Evolutionary conservation across 306 rosid species (phyloP), one percentile per base, ranked within the genome.

Genomic region (Calophaca sinica): DNA sequence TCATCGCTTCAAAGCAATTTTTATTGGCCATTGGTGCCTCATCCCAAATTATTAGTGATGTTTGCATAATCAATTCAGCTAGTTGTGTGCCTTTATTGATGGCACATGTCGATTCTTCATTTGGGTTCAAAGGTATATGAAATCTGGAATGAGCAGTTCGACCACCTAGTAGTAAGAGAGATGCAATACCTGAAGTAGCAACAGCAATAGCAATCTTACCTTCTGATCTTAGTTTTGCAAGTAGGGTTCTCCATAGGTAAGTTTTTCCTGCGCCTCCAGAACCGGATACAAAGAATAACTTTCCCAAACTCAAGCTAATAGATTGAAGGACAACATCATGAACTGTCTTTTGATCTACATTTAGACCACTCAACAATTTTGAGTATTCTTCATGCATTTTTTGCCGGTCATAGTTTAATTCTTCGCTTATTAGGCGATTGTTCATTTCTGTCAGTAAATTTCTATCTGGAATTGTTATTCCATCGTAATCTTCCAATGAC

Each of bases 71-170:
- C 6, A 63, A 41, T 9, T 63, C 12, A 6, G 36, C 51, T 7
- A 39, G 69, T 38, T 38, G 66, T 13, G 67, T 35, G 20, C 28
- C 66, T 6, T 61, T 35, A 4, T 11, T 35, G 0, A 61, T 61
- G 11, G 15, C 9, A 35, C 66, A 61, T 11, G 66, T 61, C 4
- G 45, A 6, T 33, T 60, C 45, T 13, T 61, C 45, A 9, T 4
- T 61, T 61, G 66, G 66, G 9, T 61, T 33, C 66, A 61, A 35
- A 33, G 66, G 66, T 5, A 61, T 61, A 5, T 61, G 42, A 38
- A 20, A 20, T 20, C 26, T 20, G 26, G 26, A 20, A 20, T 20
- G 26, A 20, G 26, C 26, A 20, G 26, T 20, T 20, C 26, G 26
- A 20, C 26, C 26, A 20, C 26, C 26, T 20, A 1, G 26, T 20